Percentiles rank a stretch among this genome's conserved stretches.
These are phyloP conservation scores for Phlyctochytrium planicorne DNA, from an alignment of 192 early-diverging fungal species.

Conservation along the genomic window DNA sequence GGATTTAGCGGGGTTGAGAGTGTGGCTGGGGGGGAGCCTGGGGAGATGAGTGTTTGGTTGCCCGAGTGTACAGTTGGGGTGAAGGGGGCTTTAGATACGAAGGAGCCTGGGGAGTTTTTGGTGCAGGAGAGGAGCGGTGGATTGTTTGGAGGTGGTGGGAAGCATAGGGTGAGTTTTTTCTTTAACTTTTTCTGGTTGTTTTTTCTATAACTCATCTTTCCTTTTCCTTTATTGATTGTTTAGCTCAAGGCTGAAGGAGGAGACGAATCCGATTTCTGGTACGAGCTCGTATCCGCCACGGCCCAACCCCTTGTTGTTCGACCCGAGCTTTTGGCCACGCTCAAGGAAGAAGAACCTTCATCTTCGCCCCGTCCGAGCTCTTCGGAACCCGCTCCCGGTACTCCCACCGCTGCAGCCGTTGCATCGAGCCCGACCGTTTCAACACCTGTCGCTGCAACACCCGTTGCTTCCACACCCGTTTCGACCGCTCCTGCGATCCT, in stretches of 20 bases:
- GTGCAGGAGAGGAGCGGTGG: conserved; percentile 35
- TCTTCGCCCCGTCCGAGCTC: no score
- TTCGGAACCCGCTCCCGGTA: no score
- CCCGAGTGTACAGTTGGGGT: conserved; percentile 42
- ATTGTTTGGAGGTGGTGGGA: conserved; percentile 42
- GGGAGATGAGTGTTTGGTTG: conserved; percentile 44
- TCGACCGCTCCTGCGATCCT: no score
- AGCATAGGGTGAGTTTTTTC: conserved; percentile 33
- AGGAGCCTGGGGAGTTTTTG: conserved; percentile 50
- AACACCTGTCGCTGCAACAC: no score
- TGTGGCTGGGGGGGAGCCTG: conserved; percentile 16
- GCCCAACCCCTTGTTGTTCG: conserved; percentile 17
- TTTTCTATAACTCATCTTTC: not conserved
- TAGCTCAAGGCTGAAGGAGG: conserved; percentile 22
- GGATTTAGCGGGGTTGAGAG: conserved; percentile 25
- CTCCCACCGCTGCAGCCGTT: no score
- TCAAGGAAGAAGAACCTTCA: conserved; percentile 9
- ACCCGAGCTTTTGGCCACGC: conserved; percentile 17
- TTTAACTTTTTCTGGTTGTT: conserved; percentile 7
- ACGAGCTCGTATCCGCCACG: conserved; percentile 25
- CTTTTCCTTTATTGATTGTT: not conserved
- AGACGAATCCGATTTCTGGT: conserved; percentile 27
- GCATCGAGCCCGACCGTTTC: no score
- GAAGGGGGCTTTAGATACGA: conserved; percentile 40
- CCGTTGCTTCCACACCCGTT: no score